Percentiles rank a stretch among this genome's conserved stretches.
Evolutionary conservation across 441 rosid species (phyloP).

Genomic region (Dalechampia spathulata): DNA sequence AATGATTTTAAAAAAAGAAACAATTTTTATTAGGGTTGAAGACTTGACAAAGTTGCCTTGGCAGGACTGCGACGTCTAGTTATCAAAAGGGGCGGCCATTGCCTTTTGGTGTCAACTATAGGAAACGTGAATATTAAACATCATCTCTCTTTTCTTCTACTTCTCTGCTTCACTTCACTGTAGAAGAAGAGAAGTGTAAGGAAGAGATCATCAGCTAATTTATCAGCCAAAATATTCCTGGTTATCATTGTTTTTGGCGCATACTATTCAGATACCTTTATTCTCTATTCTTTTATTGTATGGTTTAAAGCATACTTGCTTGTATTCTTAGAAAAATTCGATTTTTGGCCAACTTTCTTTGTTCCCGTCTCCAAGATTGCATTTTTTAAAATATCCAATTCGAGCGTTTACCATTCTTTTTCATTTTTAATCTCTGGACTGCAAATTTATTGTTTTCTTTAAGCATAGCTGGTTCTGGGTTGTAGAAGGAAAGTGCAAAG

Average conservation of each 20-base stretch:
- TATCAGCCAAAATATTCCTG: no score
- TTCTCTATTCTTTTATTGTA: slow-evolving; percentile 6
- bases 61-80: background rate
- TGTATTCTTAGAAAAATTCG: slow-evolving; percentile 11
- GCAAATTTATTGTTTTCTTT: background rate
- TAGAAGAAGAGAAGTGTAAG: slow-evolving; percentile 1
- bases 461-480: background rate
- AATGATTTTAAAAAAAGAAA: no score
- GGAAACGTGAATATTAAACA: background rate
- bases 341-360: slow-evolving; percentile 7
- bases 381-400: slow-evolving; percentile 2
- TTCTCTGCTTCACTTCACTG: slow-evolving; percentile 5
- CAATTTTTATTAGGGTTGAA: slow-evolving; percentile 5
- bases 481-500: background rate
- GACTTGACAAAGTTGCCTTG: background rate
- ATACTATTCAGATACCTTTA: slow-evolving; percentile 4
- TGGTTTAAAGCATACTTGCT: slow-evolving; percentile 8
- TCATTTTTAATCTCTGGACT: background rate
- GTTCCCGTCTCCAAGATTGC: slow-evolving; percentile 4
- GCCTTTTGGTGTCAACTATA: background rate
- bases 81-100: slow-evolving; percentile 5
- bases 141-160: background rate
- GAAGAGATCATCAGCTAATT: background rate
- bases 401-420: background rate
- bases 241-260: background rate